A percentile compares a stretch with the other conserved stretches of the same genome.
phyloP scores from a whole-genome alignment of 768 basidiomycete species.

The Boletus rufocinnamomeus region DNA sequence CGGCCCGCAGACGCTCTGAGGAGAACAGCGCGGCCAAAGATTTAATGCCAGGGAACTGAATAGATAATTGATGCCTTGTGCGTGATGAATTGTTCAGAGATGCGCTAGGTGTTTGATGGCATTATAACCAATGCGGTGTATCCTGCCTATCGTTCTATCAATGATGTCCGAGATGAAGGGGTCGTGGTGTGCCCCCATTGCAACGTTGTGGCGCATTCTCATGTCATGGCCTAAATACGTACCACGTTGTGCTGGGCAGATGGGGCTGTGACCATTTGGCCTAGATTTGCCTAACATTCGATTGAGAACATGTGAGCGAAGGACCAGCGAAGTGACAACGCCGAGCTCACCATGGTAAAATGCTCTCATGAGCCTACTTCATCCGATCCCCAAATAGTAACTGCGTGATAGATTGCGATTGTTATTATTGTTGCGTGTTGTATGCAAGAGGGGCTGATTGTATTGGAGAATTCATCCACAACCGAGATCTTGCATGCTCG shows the following conservation, averaged over 20 bases:
- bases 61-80: slow-evolving; percentile 21
- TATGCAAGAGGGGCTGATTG: neutral
- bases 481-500: slow-evolving; percentile 2
- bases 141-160: slow-evolving; percentile 2
- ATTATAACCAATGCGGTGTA: slow-evolving; percentile 18
- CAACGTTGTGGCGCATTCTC: slow-evolving; percentile 27
- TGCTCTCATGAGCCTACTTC: slow-evolving; percentile 18
- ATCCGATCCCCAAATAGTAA: slow-evolving; percentile 4
- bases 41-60: slow-evolving; percentile 12
- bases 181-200: slow-evolving; percentile 11
- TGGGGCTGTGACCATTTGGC: slow-evolving; percentile 22
- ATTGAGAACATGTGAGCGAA: slow-evolving; percentile 19
- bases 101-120: slow-evolving; percentile 6
- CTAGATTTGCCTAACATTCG: slow-evolving; percentile 12
- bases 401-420: slow-evolving; percentile 23
- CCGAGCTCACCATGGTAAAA: slow-evolving; percentile 20
- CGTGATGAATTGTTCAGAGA: slow-evolving; percentile 12
- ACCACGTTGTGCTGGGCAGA: slow-evolving; percentile 20
- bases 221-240: slow-evolving; percentile 18
- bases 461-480: neutral
- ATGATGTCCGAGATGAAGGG: slow-evolving; percentile 18
- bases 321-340: slow-evolving; percentile 16
- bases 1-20: slow-evolving; percentile 25
- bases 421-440: slow-evolving; percentile 12
- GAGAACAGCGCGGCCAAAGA: slow-evolving; percentile 16